phyloP scores from a whole-genome alignment of 768 basidiomycete species.

The Mycena olivaceomarginata region DNA sequence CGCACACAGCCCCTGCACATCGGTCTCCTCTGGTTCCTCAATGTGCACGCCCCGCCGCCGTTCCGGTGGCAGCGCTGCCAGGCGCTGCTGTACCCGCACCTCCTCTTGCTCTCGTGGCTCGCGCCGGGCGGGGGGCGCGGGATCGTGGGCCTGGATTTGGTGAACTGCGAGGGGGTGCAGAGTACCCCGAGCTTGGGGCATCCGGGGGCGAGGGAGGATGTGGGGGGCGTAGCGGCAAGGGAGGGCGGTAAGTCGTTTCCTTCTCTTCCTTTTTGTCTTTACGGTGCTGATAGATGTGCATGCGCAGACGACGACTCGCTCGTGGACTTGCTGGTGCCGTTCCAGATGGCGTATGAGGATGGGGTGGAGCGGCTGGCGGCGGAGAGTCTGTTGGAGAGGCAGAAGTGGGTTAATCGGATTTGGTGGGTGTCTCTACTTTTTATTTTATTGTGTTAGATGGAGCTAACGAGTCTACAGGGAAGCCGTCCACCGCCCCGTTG shows the following conservation, averaged over 20 bases:
- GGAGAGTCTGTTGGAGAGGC: slow-evolving; percentile 91
- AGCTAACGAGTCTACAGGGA: slow-evolving; percentile 71
- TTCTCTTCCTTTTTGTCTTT: not conserved
- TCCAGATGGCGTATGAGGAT: slow-evolving; percentile 93
- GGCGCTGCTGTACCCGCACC: slow-evolving; percentile 83
- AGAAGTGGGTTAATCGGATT: slow-evolving; percentile 94
- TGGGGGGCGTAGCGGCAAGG: slow-evolving; percentile 89
- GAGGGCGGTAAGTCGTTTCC: slow-evolving; percentile 62
- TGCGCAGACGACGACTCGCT: slow-evolving; percentile 58
- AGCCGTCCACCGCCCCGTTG: slow-evolving; percentile 78
- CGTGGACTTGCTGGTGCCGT: slow-evolving; percentile 89
- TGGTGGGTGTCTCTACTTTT: slow-evolving; percentile 72
- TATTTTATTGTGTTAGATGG: slow-evolving; percentile 13
- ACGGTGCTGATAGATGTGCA: too few species aligned
- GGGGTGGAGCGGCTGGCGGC: slow-evolving; percentile 92
- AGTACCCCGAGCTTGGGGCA: slow-evolving; percentile 89
- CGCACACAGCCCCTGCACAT: too few species aligned
- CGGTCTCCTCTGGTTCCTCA: too few species aligned
- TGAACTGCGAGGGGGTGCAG: slow-evolving; percentile 92
- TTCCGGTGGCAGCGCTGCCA: not conserved
- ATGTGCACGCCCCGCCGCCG: too few species aligned
- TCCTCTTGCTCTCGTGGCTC: slow-evolving; percentile 91
- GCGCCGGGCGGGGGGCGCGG: slow-evolving; percentile 89
- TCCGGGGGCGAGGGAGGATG: slow-evolving; percentile 88
- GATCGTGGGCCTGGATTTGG: slow-evolving; percentile 89